Evolutionary conservation across 2,329 filamentous ascomycete genomes (phyloP).

Genomic region (Nigrospora sphaerica): DNA sequence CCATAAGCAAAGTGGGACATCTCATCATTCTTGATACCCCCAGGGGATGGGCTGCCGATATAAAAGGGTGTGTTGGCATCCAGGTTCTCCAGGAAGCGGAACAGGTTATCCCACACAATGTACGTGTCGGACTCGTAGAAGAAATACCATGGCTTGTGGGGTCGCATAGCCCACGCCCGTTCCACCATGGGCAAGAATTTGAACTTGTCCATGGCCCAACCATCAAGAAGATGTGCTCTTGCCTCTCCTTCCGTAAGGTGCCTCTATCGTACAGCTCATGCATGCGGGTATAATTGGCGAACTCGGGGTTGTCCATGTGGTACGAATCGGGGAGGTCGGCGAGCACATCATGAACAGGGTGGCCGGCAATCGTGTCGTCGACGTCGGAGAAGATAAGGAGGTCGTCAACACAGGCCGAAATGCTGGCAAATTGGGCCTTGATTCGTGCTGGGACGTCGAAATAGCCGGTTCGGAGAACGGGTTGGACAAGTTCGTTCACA

Average conservation of each 20-base stretch:
- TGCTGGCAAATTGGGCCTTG: conserved; percentile 40
- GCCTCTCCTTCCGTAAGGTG: neutral
- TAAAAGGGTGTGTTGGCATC: conserved; percentile 36
- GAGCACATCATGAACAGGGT: conserved; percentile 36
- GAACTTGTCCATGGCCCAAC: conserved; percentile 49
- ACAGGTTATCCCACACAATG: conserved; percentile 34
- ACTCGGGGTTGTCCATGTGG: conserved; percentile 24
- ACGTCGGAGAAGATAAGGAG: conserved; percentile 45
- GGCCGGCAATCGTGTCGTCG: conserved; percentile 35
- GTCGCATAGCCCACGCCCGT: conserved; percentile 36
- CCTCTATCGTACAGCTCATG: conserved; percentile 1
- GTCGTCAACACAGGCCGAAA: conserved; percentile 41
- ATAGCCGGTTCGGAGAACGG: conserved; percentile 40
- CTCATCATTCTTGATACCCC: conserved; percentile 20
- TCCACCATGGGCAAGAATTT: conserved; percentile 51
- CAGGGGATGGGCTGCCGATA: conserved; percentile 40
- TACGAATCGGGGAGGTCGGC: conserved; percentile 34
- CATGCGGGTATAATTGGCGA: conserved; percentile 33
- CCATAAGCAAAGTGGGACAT: conserved; percentile 41
- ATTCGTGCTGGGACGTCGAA: conserved; percentile 31
- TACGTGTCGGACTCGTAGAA: conserved; percentile 51
- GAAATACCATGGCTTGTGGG: conserved; percentile 44
- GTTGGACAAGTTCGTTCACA: conserved; percentile 14
- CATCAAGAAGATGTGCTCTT: conserved; percentile 16
- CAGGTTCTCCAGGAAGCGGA: conserved; percentile 41